Evolutionary conservation across 2,329 filamentous ascomycete genomes (phyloP).

Genomic region (Aureobasidium sp.): DNA sequence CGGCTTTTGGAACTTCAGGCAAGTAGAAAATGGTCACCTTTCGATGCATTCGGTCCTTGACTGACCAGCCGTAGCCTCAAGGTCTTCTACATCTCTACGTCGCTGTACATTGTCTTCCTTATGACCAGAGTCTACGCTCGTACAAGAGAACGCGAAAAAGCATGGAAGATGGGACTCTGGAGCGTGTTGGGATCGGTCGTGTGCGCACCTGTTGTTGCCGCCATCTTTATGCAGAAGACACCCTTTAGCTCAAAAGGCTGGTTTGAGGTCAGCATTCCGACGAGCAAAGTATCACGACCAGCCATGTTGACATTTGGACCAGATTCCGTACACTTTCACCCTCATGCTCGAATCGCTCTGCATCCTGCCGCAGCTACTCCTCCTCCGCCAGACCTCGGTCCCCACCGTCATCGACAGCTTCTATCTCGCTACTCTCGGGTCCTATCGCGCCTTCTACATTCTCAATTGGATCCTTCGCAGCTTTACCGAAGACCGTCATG

Average conservation of each 20-base stretch:
- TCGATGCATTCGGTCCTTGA: too few relatives aligned
- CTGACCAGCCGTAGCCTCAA: constrained; percentile 55
- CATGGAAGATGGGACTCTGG: constrained; percentile 81
- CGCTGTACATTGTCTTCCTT: constrained; percentile 75
- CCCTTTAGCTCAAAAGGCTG: background rate
- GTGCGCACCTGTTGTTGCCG: constrained; percentile 64
- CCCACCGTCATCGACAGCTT: constrained; percentile 96
- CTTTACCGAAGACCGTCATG: constrained; percentile 26
- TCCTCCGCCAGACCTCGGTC: constrained; percentile 88
- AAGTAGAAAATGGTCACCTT: too few relatives aligned
- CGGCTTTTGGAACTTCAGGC: constrained; percentile 56
- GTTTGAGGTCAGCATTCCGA: constrained; percentile 15
- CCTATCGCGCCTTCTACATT: constrained; percentile 83
- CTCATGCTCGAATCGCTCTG: constrained; percentile 87
- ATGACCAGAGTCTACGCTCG: constrained; percentile 84
- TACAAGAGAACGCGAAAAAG: constrained; percentile 81
- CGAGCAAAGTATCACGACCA: background rate
- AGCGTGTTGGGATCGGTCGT: constrained; percentile 60
- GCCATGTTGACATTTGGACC: background rate
- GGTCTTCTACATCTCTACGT: constrained; percentile 78
- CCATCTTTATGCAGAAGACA: constrained; percentile 51
- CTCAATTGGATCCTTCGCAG: constrained; percentile 79
- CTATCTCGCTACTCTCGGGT: constrained; percentile 81
- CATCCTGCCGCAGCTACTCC: constrained; percentile 81
- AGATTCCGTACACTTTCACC: constrained; percentile 84